Evolutionary conservation across 805 yeast species (phyloP).

Genomic region (Helenozyma rhizophorensis): DNA sequence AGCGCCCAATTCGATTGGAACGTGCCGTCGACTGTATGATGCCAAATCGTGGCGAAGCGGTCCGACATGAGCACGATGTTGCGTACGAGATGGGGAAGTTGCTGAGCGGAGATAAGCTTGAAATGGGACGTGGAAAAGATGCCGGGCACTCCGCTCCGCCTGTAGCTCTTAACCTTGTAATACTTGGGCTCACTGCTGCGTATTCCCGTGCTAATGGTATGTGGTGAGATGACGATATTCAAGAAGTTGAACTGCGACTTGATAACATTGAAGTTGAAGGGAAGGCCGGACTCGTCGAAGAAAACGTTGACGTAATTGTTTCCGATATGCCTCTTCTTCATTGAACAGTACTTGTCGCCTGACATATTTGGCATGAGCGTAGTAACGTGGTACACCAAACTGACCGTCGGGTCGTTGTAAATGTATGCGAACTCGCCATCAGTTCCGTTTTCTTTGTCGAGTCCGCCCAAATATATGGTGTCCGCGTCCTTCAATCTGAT

Average conservation of each 20-base stretch:
- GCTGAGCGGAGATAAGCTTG: constrained; percentile 59
- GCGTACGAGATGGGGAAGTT: constrained; percentile 61
- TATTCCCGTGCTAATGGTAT: constrained; percentile 18
- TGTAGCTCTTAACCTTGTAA: constrained; percentile 60
- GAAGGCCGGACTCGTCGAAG: constrained; percentile 66
- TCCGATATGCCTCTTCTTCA: constrained; percentile 83
- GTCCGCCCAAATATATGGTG: constrained; percentile 66
- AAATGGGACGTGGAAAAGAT: constrained; percentile 72
- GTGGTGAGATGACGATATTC: constrained; percentile 74
- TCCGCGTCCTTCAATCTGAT: constrained; percentile 51
- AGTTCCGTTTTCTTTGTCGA: constrained; percentile 61
- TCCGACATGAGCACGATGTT: constrained; percentile 62
- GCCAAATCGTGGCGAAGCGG: constrained; percentile 76
- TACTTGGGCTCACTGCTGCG: constrained; percentile 17
- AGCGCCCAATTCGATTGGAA: constrained; percentile 65
- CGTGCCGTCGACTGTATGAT: constrained; percentile 42
- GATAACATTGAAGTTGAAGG: constrained; percentile 67
- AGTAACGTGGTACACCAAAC: constrained; percentile 72
- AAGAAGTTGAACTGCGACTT: constrained; percentile 80
- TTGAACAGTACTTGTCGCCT: constrained; percentile 39
- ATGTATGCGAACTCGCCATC: constrained; percentile 76
- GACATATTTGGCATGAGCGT: constrained; percentile 69
- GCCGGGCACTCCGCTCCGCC: constrained; percentile 71
- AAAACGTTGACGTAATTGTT: constrained; percentile 77
- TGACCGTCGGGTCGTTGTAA: constrained; percentile 69